phyloP scores from a whole-genome alignment of 1,139 yeast species.

The Blastobotrys ciferrii region DNA sequence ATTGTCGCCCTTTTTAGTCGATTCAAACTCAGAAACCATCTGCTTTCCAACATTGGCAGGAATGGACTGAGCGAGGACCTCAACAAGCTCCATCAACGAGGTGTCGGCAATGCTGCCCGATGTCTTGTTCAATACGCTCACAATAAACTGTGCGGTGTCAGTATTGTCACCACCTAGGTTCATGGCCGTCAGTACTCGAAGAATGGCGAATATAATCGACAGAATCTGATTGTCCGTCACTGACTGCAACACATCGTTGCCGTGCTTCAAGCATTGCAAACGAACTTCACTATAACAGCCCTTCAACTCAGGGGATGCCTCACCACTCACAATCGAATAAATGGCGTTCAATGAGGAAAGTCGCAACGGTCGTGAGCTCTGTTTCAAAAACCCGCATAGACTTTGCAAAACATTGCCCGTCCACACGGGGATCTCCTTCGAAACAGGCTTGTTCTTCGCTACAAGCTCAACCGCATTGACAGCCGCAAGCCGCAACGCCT shows the following conservation, averaged over 20 bases:
- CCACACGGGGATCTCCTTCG: conserved; percentile 22
- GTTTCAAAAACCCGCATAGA: conserved; percentile 26
- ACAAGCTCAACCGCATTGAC: conserved; percentile 29
- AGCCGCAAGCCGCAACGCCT: conserved; percentile 32
- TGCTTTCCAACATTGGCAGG: neutral
- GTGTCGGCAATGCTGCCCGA: neutral
- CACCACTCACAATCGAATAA: conserved; percentile 19
- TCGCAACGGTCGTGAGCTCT: conserved; percentile 29
- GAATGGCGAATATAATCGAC: conserved; percentile 2
- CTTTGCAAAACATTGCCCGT: conserved; percentile 20
- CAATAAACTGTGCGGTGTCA: neutral
- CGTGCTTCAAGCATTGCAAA: conserved; percentile 9
- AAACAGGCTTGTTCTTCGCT: conserved; percentile 11
- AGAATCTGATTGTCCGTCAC: conserved; percentile 9
- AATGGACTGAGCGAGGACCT: neutral
- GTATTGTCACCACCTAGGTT: neutral
- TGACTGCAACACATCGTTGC: neutral
- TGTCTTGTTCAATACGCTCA: neutral
- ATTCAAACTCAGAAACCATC: neutral
- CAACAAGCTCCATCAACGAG: conserved; percentile 5
- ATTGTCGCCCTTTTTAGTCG: neutral
- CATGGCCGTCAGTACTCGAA: conserved; percentile 1
- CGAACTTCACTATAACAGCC: neutral
- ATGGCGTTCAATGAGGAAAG: conserved; percentile 30
- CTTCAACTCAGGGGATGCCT: neutral